These are phyloP conservation scores for Dactylellina leptospora DNA, from an alignment of 2,329 filamentous ascomycete genomes.

Conservation along the genomic window DNA sequence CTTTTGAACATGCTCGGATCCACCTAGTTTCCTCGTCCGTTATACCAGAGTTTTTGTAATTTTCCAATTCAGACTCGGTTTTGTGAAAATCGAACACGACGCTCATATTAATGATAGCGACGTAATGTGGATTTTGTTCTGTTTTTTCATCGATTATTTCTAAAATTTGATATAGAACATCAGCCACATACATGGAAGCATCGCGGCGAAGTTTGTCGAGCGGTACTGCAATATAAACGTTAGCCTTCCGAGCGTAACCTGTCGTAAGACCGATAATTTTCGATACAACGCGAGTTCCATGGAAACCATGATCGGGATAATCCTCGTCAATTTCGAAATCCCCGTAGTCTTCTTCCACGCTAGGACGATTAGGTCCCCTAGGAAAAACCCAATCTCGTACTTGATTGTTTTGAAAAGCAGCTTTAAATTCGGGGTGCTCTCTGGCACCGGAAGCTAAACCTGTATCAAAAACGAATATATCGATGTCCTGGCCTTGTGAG, in stretches of 20 bases:
- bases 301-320: not conserved
- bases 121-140: not conserved
- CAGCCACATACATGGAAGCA: not conserved
- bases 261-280: slow-evolving; percentile 9
- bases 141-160: slow-evolving; percentile 15
- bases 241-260: slow-evolving; percentile 15
- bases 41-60: not conserved
- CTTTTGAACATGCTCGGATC: not conserved
- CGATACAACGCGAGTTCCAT: slow-evolving; percentile 16
- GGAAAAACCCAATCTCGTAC: slow-evolving; percentile 19
- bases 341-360: not conserved
- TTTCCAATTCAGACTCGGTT: not conserved
- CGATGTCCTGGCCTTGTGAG: slow-evolving; percentile 6
- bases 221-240: not conserved
- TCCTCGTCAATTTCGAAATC: not conserved
- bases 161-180: slow-evolving; percentile 1
- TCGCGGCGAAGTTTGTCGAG: not conserved
- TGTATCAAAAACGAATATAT: slow-evolving; percentile 13
- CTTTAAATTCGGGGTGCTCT: not conserved
- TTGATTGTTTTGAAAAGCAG: slow-evolving; percentile 1
- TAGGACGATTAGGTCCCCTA: not conserved
- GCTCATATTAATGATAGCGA: slow-evolving; percentile 12
- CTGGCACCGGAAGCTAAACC: not conserved
- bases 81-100: not conserved
- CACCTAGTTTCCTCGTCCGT: not conserved